Evolutionary conservation across 2,329 filamentous ascomycete genomes (phyloP).

Genomic region (Fusarium sp.): DNA sequence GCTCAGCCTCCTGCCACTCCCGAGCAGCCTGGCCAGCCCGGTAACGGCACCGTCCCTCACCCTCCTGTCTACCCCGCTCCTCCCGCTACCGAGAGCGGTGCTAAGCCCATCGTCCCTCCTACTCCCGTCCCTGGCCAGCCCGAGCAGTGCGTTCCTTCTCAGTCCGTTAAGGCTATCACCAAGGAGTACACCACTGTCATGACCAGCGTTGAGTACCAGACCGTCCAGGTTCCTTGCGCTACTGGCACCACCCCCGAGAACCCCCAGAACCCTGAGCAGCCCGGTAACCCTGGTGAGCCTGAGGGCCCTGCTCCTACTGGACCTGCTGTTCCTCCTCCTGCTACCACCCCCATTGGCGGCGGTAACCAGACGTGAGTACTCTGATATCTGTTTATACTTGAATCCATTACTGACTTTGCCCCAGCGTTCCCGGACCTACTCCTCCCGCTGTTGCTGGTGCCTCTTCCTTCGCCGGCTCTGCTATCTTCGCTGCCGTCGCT

Average conservation of each 20-base stretch:
- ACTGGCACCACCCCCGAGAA: conserved; percentile 30
- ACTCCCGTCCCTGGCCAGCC: conserved; percentile 24
- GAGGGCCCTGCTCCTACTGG: conserved; percentile 16
- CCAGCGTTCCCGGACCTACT: conserved; percentile 30
- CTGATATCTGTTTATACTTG: too few relatives aligned
- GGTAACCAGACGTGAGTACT: conserved; percentile 51
- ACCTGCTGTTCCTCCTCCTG: conserved; percentile 46
- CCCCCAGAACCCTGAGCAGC: conserved; percentile 10
- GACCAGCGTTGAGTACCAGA: conserved; percentile 65
- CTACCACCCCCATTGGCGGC: conserved; percentile 34
- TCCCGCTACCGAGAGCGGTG: conserved; percentile 20
- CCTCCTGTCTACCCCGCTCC: conserved; percentile 37
- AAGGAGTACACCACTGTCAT: conserved; percentile 67
- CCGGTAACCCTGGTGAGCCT: conserved; percentile 14
- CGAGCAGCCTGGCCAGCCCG: conserved; percentile 15
- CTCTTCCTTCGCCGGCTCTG: conserved; percentile 63
- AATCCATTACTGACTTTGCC: conserved; percentile 12
- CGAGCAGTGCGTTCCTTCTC: conserved; percentile 40
- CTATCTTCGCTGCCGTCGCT: conserved; percentile 64
- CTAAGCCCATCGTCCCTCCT: conserved; percentile 33
- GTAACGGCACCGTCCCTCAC: conserved; percentile 40
- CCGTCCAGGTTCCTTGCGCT: conserved; percentile 45
- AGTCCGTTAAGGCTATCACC: conserved; percentile 63
- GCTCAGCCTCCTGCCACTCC: background rate
- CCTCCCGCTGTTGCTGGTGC: conserved; percentile 61